These are phyloP conservation scores for Primulina huaijiensis DNA, from an alignment of 257 asterid species.

Conservation along the genomic window DNA sequence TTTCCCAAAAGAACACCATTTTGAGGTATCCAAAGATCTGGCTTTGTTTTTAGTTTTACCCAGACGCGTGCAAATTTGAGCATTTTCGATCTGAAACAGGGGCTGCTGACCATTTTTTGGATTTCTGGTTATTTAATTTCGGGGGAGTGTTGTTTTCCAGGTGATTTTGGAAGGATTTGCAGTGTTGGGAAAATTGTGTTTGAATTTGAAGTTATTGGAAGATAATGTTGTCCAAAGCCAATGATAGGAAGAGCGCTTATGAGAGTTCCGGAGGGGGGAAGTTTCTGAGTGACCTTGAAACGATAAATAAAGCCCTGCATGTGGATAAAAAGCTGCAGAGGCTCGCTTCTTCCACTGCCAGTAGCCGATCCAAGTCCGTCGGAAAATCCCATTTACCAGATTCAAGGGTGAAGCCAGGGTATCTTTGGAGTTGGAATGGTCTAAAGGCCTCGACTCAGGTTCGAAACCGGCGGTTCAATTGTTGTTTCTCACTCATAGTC, in stretches of 20 bases:
- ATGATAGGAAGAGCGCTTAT: constrained; percentile 57
- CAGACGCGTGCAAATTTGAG: not conserved
- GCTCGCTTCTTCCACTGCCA: constrained; percentile 65
- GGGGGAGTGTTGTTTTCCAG: not conserved
- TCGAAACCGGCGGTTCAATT: constrained; percentile 60
- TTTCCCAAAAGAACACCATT: not conserved
- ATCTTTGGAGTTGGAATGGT: constrained; percentile 90
- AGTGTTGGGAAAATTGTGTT: constrained; percentile 25
- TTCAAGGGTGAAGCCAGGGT: constrained; percentile 48
- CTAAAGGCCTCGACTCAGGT: constrained; percentile 69
- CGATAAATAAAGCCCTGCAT: constrained; percentile 62
- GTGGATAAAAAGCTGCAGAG: constrained; percentile 48
- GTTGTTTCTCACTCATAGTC: constrained; percentile 72
- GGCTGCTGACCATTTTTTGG: not conserved
- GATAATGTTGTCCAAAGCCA: constrained; percentile 58
- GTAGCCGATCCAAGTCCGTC: constrained; percentile 85
- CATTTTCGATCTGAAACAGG: not conserved
- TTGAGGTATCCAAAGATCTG: not conserved
- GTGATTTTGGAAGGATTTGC: constrained; percentile 22
- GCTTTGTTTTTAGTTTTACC: not conserved
- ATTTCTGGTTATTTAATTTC: constrained; percentile 6
- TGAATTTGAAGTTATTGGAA: constrained; percentile 34
- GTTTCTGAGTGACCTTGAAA: constrained; percentile 68
- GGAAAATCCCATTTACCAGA: constrained; percentile 56
- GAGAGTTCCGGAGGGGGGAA: constrained; percentile 63